These are phyloP conservation scores for Globisporangium solare DNA, from an alignment of 352 stramenopile species.

Conservation along the genomic window DNA sequence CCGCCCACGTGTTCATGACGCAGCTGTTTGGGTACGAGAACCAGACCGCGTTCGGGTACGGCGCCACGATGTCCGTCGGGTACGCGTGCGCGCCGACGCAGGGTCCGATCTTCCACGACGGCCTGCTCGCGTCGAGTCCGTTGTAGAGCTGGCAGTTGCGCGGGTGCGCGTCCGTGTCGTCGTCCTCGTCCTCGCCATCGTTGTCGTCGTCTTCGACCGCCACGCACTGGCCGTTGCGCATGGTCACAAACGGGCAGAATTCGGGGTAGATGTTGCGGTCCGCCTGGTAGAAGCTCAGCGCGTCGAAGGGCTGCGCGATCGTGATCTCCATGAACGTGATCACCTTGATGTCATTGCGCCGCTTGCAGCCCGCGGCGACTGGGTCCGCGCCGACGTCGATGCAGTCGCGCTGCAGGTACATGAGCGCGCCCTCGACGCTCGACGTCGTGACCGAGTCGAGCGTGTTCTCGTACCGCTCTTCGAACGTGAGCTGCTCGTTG, in stretches of 20 bases:
- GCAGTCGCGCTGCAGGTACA: slow-evolving; percentile 70
- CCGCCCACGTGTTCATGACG: slow-evolving; percentile 41
- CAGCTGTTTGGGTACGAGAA: slow-evolving; percentile 72
- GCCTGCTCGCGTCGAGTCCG: slow-evolving; percentile 41
- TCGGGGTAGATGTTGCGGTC: slow-evolving; percentile 59
- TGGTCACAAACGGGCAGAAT: slow-evolving; percentile 67
- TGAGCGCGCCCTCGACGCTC: slow-evolving; percentile 59
- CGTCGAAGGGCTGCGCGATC: slow-evolving; percentile 48
- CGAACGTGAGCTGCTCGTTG: slow-evolving; percentile 24
- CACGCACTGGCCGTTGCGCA: slow-evolving; percentile 50
- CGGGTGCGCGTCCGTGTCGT: slow-evolving; percentile 8
- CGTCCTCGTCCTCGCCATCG: slow-evolving; percentile 13
- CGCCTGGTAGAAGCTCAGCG: slow-evolving; percentile 58
- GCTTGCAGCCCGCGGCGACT: slow-evolving; percentile 24
- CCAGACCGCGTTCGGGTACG: slow-evolving; percentile 65
- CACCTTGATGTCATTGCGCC: slow-evolving; percentile 53
- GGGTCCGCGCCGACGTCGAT: slow-evolving; percentile 47
- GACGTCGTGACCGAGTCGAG: slow-evolving; percentile 69
- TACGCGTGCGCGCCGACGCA: slow-evolving; percentile 60
- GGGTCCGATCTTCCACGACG: slow-evolving; percentile 30
- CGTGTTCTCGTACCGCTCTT: slow-evolving; percentile 37
- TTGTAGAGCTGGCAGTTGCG: slow-evolving; percentile 67
- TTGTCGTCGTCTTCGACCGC: slow-evolving; percentile 24
- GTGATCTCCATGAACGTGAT: slow-evolving; percentile 65
- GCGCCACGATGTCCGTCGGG: slow-evolving; percentile 45